Evolutionary conservation across 768 basidiomycete species (phyloP).

Genomic region (Boletus sp.): DNA sequence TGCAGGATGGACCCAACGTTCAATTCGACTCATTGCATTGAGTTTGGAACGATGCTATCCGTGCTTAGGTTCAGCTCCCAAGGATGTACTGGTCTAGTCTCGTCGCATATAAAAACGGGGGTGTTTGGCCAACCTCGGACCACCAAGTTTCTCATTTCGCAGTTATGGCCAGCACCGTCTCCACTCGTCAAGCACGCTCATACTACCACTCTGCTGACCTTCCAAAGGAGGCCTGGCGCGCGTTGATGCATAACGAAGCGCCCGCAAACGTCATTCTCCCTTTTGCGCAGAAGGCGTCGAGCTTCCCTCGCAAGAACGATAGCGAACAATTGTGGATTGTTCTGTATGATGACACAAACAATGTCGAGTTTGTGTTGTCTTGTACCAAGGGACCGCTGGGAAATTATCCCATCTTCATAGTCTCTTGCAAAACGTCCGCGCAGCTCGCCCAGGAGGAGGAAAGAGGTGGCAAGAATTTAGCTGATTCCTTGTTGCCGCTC

Average conservation of each 20-base stretch:
- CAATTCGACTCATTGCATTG: background rate
- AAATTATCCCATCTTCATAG: conserved; percentile 53
- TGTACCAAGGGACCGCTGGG: conserved; percentile 55
- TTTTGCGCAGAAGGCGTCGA: conserved; percentile 33
- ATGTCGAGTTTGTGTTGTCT: conserved; percentile 45
- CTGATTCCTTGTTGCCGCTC: conserved; percentile 7
- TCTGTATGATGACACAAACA: conserved; percentile 17
- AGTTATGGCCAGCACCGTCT: conserved; percentile 14
- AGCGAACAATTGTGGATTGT: conserved; percentile 33
- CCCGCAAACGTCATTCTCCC: conserved; percentile 43
- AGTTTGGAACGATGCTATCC: background rate
- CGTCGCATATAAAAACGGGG: conserved; percentile 9
- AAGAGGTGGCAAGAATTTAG: background rate
- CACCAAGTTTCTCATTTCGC: conserved; percentile 5
- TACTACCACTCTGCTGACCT: conserved; percentile 18
- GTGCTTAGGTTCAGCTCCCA: background rate
- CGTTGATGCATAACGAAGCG: conserved; percentile 28
- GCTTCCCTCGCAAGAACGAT: background rate
- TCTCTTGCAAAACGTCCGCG: conserved; percentile 12
- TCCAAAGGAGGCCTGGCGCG: conserved; percentile 26
- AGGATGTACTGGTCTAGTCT: background rate
- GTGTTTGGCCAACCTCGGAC: conserved; percentile 2
- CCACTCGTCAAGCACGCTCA: background rate
- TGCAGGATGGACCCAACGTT: conserved; percentile 22
- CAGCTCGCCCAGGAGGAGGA: conserved; percentile 14